Evolutionary conservation across 2,329 filamentous ascomycete genomes (phyloP).

Genomic region (Pseudogymnoascus sp.): DNA sequence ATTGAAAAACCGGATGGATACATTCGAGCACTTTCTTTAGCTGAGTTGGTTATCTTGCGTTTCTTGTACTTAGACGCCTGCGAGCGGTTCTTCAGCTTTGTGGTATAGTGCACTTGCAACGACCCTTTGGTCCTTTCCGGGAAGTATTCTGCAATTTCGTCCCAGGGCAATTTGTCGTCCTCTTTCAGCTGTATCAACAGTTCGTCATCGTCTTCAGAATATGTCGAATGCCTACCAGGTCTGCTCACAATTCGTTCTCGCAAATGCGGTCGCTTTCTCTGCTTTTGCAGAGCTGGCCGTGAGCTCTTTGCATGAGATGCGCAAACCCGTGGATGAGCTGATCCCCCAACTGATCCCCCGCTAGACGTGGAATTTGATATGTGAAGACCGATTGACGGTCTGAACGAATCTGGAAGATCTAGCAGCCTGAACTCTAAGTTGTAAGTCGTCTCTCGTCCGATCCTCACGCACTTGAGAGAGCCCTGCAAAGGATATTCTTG

Average conservation of each 20-base stretch:
- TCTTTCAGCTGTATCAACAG: not conserved
- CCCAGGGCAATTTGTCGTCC: not conserved
- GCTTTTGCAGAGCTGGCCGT: not conserved
- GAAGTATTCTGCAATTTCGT: conserved; percentile 5
- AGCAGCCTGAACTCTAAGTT: conserved; percentile 3
- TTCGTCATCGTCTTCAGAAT: not conserved
- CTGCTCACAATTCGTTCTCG: not conserved
- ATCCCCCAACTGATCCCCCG: not conserved
- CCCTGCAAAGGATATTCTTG: not conserved
- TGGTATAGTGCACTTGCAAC: not conserved
- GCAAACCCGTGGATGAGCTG: not conserved
- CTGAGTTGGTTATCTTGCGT: not conserved
- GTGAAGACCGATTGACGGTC: not conserved
- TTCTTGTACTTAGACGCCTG: not conserved
- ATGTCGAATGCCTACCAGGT: not conserved
- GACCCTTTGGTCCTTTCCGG: not conserved
- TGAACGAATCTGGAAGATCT: conserved; percentile 3
- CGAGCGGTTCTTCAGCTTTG: not conserved
- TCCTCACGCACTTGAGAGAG: not conserved
- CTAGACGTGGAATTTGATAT: conserved; percentile 1
- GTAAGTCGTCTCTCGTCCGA: not conserved
- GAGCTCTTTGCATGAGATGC: not conserved
- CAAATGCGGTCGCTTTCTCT: not conserved
- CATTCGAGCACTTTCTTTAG: not conserved
- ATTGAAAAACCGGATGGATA: conserved; percentile 11